Evolutionary conservation across 179 eudicot genomes (phyloP).

Genomic region (Monotropa hypopitys): DNA sequence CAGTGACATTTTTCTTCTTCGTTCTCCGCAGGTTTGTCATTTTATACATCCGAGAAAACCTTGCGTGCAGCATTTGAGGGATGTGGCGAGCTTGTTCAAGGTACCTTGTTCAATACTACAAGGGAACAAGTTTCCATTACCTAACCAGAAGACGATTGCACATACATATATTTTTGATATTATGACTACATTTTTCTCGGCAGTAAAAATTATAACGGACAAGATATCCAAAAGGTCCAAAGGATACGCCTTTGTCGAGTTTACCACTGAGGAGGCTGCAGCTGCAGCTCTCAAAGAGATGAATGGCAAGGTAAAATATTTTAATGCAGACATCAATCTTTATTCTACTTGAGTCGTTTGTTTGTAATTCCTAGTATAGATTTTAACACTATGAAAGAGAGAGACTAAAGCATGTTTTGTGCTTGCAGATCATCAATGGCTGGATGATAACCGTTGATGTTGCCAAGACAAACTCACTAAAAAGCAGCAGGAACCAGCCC

Average conservation of each 20-base stretch:
- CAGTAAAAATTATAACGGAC: slow-evolving; percentile 87
- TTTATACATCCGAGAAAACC: slow-evolving; percentile 91
- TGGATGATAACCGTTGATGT: slow-evolving; percentile 58
- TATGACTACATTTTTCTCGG: not conserved
- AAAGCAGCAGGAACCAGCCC: slow-evolving; percentile 25
- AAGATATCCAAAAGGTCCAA: slow-evolving; percentile 90
- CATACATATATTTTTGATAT: too few relatives aligned
- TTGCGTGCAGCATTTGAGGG: slow-evolving; percentile 82
- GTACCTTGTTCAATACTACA: slow-evolving; percentile 16
- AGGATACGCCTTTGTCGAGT: slow-evolving; percentile 85
- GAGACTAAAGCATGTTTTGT: slow-evolving; percentile 5
- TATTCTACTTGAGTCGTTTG: not conserved
- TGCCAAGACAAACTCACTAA: slow-evolving; percentile 39
- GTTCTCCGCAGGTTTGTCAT: slow-evolving; percentile 45
- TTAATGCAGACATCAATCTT: not conserved
- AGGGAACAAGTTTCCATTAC: not conserved
- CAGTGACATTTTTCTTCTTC: not conserved
- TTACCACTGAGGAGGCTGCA: slow-evolving; percentile 64
- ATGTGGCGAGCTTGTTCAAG: slow-evolving; percentile 76
- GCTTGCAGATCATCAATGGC: slow-evolving; percentile 48
- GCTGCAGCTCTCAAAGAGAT: slow-evolving; percentile 67
- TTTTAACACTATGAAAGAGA: not conserved
- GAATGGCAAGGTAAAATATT: slow-evolving; percentile 72
- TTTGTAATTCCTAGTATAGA: not conserved
- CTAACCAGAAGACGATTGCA: not conserved